A percentile compares a stretch with the other conserved stretches of the same genome.
These are phyloP conservation scores for Nicotiana attenuata DNA, from an alignment of 257 asterid genomes.

Conservation along the genomic window DNA sequence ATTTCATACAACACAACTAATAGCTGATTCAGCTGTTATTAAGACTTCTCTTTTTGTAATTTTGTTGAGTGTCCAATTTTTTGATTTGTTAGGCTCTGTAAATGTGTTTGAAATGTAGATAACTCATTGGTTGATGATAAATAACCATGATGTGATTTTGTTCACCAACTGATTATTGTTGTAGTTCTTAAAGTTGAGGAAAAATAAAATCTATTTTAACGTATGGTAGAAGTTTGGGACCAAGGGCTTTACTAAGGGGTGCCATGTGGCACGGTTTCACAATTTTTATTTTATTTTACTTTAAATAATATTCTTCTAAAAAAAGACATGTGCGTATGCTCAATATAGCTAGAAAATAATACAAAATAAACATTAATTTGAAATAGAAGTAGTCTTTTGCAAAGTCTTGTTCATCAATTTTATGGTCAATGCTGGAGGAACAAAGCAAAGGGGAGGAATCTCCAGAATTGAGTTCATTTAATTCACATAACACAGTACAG, in stretches of 20 bases:
- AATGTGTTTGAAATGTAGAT: conserved; percentile 50
- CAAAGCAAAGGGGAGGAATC: not conserved
- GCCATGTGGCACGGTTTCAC: no score
- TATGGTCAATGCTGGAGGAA: not conserved
- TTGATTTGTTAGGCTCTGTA: conserved; percentile 55
- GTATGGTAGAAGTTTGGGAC: not conserved
- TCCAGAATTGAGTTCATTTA: not conserved
- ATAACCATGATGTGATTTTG: conserved; percentile 4
- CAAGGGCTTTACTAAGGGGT: not conserved
- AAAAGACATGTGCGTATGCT: no score
- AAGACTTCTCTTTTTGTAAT: conserved; percentile 13
- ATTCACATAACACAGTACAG: not conserved
- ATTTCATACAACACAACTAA: conserved; percentile 43
- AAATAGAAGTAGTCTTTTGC: no score
- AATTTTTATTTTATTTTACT: no score
- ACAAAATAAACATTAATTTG: no score
- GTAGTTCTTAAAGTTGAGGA: not conserved
- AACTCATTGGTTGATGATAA: conserved; percentile 24
- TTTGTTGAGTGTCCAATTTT: conserved; percentile 32
- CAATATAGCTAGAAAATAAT: no score
- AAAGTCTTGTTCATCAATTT: no score
- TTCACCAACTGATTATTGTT: not conserved
- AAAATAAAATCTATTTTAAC: not conserved
- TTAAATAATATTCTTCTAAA: no score
- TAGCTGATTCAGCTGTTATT: conserved; percentile 25